Evolutionary conservation across 345 rosid genomes (phyloP).

Genomic region (Lepidium sativum): DNA sequence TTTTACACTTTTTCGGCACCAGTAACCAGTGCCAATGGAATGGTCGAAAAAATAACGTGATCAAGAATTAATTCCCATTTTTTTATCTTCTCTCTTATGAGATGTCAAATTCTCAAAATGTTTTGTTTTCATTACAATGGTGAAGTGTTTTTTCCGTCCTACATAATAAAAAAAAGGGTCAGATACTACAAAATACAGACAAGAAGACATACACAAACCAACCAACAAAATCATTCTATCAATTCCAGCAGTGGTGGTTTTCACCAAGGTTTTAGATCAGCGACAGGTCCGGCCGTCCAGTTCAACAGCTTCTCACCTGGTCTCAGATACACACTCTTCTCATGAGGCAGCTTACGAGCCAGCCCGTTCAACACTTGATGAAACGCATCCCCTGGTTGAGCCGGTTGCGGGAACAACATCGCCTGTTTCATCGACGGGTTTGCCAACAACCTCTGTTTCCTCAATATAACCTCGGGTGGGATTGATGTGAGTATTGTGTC

Average conservation of each 20-base stretch:
- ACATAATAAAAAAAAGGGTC: not conserved
- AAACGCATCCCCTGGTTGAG: slow-evolving; percentile 91
- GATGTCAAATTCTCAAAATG: not conserved
- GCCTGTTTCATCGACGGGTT: slow-evolving; percentile 99
- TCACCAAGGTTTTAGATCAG: slow-evolving; percentile 97
- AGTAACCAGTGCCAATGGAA: not conserved
- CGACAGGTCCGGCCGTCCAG: slow-evolving; percentile 94
- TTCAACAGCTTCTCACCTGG: slow-evolving; percentile 60
- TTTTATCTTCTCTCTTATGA: not conserved
- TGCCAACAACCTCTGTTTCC: slow-evolving; percentile 92
- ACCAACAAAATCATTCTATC: not conserved
- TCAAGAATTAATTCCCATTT: too few species aligned
- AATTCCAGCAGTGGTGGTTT: not conserved
- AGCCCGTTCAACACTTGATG: slow-evolving; percentile 94
- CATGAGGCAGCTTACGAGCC: slow-evolving; percentile 88
- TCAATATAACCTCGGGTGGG: slow-evolving; percentile 74
- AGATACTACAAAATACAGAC: slow-evolving; percentile 14
- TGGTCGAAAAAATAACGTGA: not conserved
- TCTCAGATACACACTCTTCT: slow-evolving; percentile 44
- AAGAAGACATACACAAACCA: not conserved
- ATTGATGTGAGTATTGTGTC: slow-evolving; percentile 87
- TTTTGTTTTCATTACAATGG: slow-evolving; percentile 8
- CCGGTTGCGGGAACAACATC: slow-evolving; percentile 92
- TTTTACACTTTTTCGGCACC: not conserved
- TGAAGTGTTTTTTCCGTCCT: not conserved